Evolutionary conservation across 768 basidiomycete species (phyloP).

Genomic region (Lactarius evosmus): DNA sequence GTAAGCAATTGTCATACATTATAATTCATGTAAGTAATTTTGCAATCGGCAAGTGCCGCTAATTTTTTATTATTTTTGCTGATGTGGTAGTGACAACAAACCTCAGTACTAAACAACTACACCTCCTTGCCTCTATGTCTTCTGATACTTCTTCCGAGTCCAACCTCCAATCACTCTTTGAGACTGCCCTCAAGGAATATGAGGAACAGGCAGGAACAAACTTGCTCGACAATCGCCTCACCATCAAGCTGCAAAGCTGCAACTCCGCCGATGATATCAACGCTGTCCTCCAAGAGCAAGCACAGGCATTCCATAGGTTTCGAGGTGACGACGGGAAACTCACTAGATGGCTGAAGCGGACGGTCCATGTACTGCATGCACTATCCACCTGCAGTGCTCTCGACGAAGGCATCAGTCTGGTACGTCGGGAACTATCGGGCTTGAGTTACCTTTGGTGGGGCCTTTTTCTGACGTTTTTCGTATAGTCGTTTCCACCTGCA

Average conservation of each 20-base stretch:
- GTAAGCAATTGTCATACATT: no score
- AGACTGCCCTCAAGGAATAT: not conserved
- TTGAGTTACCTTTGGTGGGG: not conserved
- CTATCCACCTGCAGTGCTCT: not conserved
- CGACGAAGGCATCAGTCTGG: not conserved
- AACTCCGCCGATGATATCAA: not conserved
- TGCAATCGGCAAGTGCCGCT: no score
- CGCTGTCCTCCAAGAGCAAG: not conserved
- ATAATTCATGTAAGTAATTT: no score
- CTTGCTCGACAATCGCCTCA: not conserved
- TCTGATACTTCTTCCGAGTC: not conserved
- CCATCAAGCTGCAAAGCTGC: not conserved
- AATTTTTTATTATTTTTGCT: no score
- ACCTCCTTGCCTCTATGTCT: no score
- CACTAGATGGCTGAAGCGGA: not conserved
- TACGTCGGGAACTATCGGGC: not conserved
- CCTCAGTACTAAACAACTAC: no score
- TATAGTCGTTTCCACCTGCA: not conserved
- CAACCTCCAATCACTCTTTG: not conserved
- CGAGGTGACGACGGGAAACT: not conserved
- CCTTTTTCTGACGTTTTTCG: not conserved
- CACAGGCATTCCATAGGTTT: not conserved
- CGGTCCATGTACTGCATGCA: not conserved
- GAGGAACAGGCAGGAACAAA: not conserved
- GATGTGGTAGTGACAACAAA: no score